Conservation (phyloP, 495 filamentous ascomycete species). For the Mytilinidion resinicola region DNA sequence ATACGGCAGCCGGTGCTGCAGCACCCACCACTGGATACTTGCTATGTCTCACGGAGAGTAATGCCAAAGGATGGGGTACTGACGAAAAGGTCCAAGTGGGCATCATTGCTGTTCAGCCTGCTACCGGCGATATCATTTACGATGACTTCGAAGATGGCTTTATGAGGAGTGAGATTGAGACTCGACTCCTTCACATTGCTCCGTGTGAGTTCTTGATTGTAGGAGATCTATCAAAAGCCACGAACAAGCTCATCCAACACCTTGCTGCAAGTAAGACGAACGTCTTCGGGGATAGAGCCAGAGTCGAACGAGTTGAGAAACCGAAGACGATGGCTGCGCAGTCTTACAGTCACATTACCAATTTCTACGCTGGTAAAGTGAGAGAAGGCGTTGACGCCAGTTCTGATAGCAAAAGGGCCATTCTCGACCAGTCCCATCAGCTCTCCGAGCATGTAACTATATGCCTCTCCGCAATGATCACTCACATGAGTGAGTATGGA, state of each 20-base stretch:
- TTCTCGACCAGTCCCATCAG: constrained; percentile 81
- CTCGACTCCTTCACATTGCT: constrained; percentile 84
- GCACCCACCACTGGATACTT: constrained; percentile 80
- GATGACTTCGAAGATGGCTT: constrained; percentile 97
- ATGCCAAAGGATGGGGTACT: constrained; percentile 75
- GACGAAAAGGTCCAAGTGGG: constrained; percentile 93
- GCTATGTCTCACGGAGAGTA: constrained; percentile 85
- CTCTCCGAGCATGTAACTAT: constrained; percentile 81
- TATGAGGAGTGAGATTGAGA: constrained; percentile 96
- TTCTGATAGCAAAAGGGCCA: constrained; percentile 46
- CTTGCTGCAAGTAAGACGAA: constrained; percentile 84
- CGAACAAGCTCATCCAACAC: constrained; percentile 87
- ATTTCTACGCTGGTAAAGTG: constrained; percentile 88
- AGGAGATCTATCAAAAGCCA: constrained; percentile 84
- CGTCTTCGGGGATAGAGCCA: constrained; percentile 84
- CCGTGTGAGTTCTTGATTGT: constrained; percentile 97
- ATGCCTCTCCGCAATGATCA: constrained; percentile 95
- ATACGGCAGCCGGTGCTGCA: constrained; percentile 42
- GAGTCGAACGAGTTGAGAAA: constrained; percentile 72
- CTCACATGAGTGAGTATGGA: constrained; percentile 85
- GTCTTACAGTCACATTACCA: constrained; percentile 81
- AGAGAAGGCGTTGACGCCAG: constrained; percentile 45
- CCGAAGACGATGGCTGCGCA: constrained; percentile 78
- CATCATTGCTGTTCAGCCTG: constrained; percentile 89
- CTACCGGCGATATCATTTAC: constrained; percentile 92